These are phyloP conservation scores for Elaeis oleifera DNA, from an alignment of 202 grass and related monocot species.

Conservation along the genomic window DNA sequence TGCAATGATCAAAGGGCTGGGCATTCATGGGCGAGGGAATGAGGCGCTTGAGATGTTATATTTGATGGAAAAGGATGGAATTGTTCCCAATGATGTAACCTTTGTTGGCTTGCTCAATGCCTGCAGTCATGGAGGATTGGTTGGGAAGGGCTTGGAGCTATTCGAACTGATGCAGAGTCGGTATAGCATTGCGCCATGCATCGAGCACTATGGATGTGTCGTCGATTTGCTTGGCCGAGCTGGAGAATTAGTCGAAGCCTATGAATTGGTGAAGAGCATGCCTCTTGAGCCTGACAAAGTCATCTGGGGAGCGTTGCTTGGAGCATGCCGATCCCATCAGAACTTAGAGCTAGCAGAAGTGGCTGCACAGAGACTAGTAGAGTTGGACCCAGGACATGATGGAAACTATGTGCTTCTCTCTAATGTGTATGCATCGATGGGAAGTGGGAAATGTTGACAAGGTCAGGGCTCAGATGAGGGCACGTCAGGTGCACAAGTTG, in stretches of 20 bases:
- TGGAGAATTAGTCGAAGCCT: slow-evolving; percentile 1
- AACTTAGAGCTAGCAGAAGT: neutral
- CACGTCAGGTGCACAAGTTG: no score
- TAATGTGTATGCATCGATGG: neutral
- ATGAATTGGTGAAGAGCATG: neutral
- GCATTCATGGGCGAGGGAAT: neutral
- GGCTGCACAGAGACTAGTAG: neutral
- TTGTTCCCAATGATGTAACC: slow-evolving; percentile 12
- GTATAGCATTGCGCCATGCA: neutral
- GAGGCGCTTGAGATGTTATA: neutral
- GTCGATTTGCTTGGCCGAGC: slow-evolving; percentile 11
- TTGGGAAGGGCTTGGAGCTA: slow-evolving; percentile 2
- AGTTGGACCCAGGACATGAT: neutral
- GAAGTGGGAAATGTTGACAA: neutral
- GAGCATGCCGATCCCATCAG: neutral
- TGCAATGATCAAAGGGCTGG: slow-evolving; percentile 7
- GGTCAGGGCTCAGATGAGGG: no score
- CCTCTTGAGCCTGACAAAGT: neutral
- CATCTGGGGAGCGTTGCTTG: slow-evolving; percentile 14
- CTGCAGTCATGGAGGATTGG: slow-evolving; percentile 19
- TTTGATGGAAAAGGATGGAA: slow-evolving; percentile 4
- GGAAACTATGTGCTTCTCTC: slow-evolving; percentile 7
- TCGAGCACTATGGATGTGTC: slow-evolving; percentile 13
- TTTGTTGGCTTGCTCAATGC: slow-evolving; percentile 16
- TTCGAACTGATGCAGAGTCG: slow-evolving; percentile 8